Evolutionary conservation across 306 rosid genomes (phyloP).

Genomic region (Inga laurina): DNA sequence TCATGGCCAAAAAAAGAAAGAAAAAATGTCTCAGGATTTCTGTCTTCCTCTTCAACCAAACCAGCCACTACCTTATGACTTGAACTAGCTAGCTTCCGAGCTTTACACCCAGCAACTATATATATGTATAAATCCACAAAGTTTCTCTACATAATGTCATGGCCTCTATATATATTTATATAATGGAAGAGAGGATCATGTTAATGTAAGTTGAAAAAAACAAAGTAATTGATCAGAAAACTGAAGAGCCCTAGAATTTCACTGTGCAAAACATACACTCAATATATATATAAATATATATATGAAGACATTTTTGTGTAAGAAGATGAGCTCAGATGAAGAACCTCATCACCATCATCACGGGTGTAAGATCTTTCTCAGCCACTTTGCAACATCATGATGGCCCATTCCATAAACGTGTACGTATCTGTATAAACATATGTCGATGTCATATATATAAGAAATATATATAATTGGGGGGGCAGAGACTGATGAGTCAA

Average conservation of each 20-base stretch:
- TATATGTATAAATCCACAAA: too few relatives aligned
- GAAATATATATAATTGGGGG: slow-evolving; percentile 1
- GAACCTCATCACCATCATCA: slow-evolving; percentile 37
- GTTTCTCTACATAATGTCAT: not conserved
- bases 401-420: slow-evolving; percentile 31
- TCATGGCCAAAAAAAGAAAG: not conserved
- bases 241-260: not conserved
- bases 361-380: slow-evolving; percentile 26
- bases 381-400: slow-evolving; percentile 27
- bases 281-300: not conserved
- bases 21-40: not conserved
- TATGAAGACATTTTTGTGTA: not conserved
- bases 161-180: not conserved
- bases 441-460: not conserved
- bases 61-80: not conserved
- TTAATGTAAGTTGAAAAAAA: not conserved
- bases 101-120: not conserved
- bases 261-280: not conserved
- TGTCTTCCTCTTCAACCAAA: slow-evolving; percentile 13
- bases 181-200: not conserved
- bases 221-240: not conserved
- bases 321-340: slow-evolving; percentile 1
- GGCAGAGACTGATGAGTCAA: slow-evolving; percentile 4
- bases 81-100: not conserved
- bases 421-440: not conserved